Evolutionary conservation across 75 land plant species (phyloP), one percentile per base, ranked within the genome.

Genomic region (Selaginella moellendorffii): DNA sequence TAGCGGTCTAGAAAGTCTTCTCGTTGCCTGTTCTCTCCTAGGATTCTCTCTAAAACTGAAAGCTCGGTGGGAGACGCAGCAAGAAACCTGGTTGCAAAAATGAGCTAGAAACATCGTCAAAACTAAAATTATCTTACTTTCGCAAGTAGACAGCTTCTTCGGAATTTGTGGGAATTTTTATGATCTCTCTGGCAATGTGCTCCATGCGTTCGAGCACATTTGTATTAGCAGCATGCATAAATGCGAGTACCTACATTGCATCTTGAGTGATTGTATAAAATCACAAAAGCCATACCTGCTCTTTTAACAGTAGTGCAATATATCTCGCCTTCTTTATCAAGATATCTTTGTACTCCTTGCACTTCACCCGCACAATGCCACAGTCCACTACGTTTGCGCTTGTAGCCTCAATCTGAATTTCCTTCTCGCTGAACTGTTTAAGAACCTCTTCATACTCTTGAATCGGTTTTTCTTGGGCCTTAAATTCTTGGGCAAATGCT

Each of bases 231-330:
- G 67, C 72, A 30, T 12, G 68, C 67, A 74, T 54, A 24, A 26
- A 30, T 1, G 61, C 72, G 9, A 74, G 24, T 54, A 74, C 69
- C 77, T 74, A 36, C 46, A 36, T 36, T 36, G 46, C 5, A 36
- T 5, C 46, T 5, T 5, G 5, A 36, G 46, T 36, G 46, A 14
- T 14, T 14, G 14, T 36, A 36, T 36, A 36, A n/a, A n/a, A n/a
- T n/a, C n/a, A n/a, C n/a, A n/a, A n/a, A n/a, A n/a, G n/a, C n/a
- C 27, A 23, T 63, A 74, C 77, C 65, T 74, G 72, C 26, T 63
- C 22, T 60, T 69, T 69, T 10, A 74, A 64, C 24, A 72, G 26
- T 29, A 69, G 61, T 28, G 62, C 56, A 58, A 74, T 62, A 24
- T 31, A 54, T 29, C 63, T 52, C n/a, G 77, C 77, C 24, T 65